Evolutionary conservation across 345 rosid genomes (phyloP), one percentile per base, ranked within the genome.

Genomic region (Arabis hirsuta): DNA sequence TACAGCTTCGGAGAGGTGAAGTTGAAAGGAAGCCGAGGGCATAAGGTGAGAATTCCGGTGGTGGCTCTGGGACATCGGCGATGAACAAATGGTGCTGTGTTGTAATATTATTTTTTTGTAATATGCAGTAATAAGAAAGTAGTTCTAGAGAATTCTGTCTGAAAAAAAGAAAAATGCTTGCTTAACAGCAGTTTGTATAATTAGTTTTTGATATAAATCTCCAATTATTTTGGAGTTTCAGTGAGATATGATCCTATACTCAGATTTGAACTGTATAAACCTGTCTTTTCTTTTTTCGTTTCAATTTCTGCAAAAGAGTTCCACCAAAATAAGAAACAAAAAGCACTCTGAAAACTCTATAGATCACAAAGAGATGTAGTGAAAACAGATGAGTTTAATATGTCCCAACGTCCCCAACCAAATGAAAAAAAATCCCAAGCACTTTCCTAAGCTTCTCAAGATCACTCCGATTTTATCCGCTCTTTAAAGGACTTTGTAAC

Each of bases 11-110:
- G 99, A 19, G 90, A 92, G 76, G 79, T 96, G 54, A 39, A 74
- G 39, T 74, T 96, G 87, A 96, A 96, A 84, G 99, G 99, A 39
- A 96, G 94, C 81, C 64, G 98, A 60, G 96, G 99, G 9, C 99
- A 96, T 77, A 86, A 81, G 78, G 98, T 96, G 55, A 86, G 80
- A 76, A 82, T 96, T 67, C 97, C 98, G 0, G 99, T 96, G 76
- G 88, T 83, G 67, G 92, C 90, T 6, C 80, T 88, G 80, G 98
- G 89, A 60, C 82, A 86, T 64, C 59, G 80, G 88, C 81, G 90
- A 67, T 90, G 71, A 76, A 56, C 53, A 71, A 56, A 82, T 72
- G 68, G 16, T 67, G 53, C 79, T 57, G 73, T 66, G 65, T 76
- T 79, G 85, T 86, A 69, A 82, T 82, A 87, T 88, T 85, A 87